Base-by-base conservation (phyloP, 2,329 filamentous ascomycete species). In the Sporothrix variecibatus region DNA sequence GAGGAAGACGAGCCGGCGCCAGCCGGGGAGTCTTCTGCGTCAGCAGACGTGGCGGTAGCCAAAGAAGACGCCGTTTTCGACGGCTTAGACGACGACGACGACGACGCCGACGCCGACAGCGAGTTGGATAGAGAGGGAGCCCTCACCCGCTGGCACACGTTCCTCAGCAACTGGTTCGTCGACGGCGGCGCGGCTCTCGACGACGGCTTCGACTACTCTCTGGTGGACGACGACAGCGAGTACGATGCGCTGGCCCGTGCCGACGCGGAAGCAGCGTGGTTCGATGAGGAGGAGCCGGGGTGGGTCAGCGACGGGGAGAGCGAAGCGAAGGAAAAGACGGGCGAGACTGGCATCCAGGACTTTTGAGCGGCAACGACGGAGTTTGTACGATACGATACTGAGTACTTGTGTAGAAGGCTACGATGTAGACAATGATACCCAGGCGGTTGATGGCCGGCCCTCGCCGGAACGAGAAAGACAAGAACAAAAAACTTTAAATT, bases 151-250 rank as follows among this genome's bases (percentile, higher is more conserved):
- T 97, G 94, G 94, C 83, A 85, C 49, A 89, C 89, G 74, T 93
- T 92, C 78, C 89, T 97, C 84, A 87, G 89, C 46, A 85, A 91
- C 78, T 87, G 94, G 49, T 97, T 97, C 78, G 82, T 97, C 40
- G 84, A 86, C 26, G 94, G 94, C 0, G 87, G 87, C 4, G 76
- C 76, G 5, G 53, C 26, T 1, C 28, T 23, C 6, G 94, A 97
- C 79, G 85, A 87, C 0, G 94, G 97, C 67, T 95, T 97, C 78
- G 91, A 95, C 75, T 97, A 97, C 80, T 81, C 78, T 0, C 78
- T 77, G 2, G 91, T 97, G 5, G 94, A 97, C 79, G 84, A 84
- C 49, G 90, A 92, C 78, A 91, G 94, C 40, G 90, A 91, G 26
- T 91, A 90, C 73, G 94, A 97, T 80, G 89, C 81, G 80, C 82